Evolutionary conservation across 345 rosid species (phyloP).

Genomic region (Boechera stricta): DNA sequence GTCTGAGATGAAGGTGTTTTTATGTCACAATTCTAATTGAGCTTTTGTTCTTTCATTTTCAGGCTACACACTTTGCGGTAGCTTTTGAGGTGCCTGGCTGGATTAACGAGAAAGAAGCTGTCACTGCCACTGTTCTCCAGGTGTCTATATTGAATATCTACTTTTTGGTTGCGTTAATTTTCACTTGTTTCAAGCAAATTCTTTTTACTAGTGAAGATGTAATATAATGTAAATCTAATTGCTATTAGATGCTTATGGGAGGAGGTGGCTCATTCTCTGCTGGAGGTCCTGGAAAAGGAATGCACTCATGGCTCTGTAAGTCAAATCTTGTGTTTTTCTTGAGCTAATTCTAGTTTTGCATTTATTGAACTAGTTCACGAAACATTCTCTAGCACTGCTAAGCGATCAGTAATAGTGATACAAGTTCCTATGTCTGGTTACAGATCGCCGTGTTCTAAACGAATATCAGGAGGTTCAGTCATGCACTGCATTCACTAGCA

Average conservation of each 20-base stretch:
- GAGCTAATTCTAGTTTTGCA: not conserved
- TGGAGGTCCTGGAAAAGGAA: conserved; percentile 98
- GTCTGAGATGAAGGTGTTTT: conserved; percentile 9
- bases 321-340: conserved; percentile 15
- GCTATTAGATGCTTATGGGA: conserved; percentile 85
- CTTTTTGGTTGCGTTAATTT: not conserved
- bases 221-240: conserved; percentile 1
- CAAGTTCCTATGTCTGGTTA: conserved; percentile 29
- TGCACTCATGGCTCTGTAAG: conserved; percentile 95
- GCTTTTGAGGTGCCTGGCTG: conserved; percentile 85
- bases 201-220: not conserved
- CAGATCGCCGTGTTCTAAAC: conserved; percentile 70
- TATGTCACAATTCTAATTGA: conserved; percentile 1
- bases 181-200: conserved; percentile 14
- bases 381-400: not conserved
- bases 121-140: conserved; percentile 75
- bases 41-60: conserved; percentile 14
- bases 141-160: conserved; percentile 41
- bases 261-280: conserved; percentile 99
- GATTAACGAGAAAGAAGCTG: conserved; percentile 69
- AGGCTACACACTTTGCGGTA: conserved; percentile 74
- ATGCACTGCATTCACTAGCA: conserved; percentile 78
- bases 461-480: conserved; percentile 63
- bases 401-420: conserved; percentile 15
- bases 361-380: not conserved